A percentile compares a stretch with the other conserved stretches of the same genome.
Evolutionary conservation across 2,329 filamentous ascomycete species (phyloP).

Genomic region (Periconia sp.): DNA sequence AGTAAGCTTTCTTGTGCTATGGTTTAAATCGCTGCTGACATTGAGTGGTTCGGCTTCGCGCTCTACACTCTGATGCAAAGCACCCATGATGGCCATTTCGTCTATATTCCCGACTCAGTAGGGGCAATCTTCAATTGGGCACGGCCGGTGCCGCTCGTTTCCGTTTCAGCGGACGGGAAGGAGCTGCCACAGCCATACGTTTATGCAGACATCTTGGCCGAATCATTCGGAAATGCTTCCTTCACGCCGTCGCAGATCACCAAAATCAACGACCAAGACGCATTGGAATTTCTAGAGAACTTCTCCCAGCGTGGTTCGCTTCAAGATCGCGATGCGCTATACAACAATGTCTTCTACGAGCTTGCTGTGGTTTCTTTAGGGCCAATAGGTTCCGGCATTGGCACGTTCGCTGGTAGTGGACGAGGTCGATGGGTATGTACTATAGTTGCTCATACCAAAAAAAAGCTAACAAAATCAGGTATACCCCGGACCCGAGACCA

Average conservation of each 20-base stretch:
- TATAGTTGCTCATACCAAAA: neutral
- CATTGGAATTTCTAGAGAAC: slow-evolving; percentile 56
- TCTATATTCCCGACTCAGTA: slow-evolving; percentile 61
- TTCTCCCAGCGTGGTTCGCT: slow-evolving; percentile 55
- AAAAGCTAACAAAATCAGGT: slow-evolving; percentile 22
- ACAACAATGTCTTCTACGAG: slow-evolving; percentile 57
- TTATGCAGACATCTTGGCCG: slow-evolving; percentile 54
- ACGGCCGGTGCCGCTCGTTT: slow-evolving; percentile 60
- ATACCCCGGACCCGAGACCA: slow-evolving; percentile 52
- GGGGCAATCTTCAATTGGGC: slow-evolving; percentile 59
- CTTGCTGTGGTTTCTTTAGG: slow-evolving; percentile 53
- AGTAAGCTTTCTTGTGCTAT: slow-evolving; percentile 20
- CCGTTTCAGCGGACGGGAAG: slow-evolving; percentile 61
- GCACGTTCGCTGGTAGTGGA: slow-evolving; percentile 54
- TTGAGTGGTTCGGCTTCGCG: slow-evolving; percentile 39
- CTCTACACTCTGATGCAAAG: slow-evolving; percentile 53
- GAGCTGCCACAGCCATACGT: slow-evolving; percentile 63
- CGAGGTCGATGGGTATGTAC: slow-evolving; percentile 41
- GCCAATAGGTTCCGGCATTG: slow-evolving; percentile 46
- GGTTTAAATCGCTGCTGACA: neutral
- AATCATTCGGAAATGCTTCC: slow-evolving; percentile 47
- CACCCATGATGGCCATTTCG: slow-evolving; percentile 71
- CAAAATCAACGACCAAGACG: slow-evolving; percentile 64
- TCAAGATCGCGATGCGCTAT: slow-evolving; percentile 65
- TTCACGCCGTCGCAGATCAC: slow-evolving; percentile 57